phyloP scores from a whole-genome alignment of 805 yeast species.

The Yamadazyma phyllophila region DNA sequence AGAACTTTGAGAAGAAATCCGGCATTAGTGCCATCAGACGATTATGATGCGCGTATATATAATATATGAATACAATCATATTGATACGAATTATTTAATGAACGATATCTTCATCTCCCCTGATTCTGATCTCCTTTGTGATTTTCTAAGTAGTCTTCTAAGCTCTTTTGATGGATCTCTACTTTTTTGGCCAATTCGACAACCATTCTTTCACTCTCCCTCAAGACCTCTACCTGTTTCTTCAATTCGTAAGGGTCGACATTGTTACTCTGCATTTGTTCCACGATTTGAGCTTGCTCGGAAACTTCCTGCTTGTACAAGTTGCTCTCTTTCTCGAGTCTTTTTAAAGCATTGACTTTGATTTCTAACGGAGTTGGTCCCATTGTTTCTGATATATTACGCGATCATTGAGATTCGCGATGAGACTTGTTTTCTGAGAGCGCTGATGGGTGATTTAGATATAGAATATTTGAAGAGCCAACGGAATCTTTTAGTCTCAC shows the following conservation, averaged over 20 bases:
- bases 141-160: conserved; percentile 38
- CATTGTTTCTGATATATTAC: conserved; percentile 34
- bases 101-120: not conserved
- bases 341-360: conserved; percentile 63
- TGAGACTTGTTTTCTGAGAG: conserved; percentile 2
- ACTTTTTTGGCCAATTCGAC: conserved; percentile 23
- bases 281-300: conserved; percentile 52
- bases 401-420: conserved; percentile 1
- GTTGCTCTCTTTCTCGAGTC: conserved; percentile 65
- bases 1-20: conserved; percentile 26
- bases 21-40: conserved; percentile 17
- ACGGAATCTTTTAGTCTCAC: conserved; percentile 6
- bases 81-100: not conserved
- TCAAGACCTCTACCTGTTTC: conserved; percentile 37
- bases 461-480: conserved; percentile 4
- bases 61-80: not conserved
- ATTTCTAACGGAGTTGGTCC: conserved; percentile 71
- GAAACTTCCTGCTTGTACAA: conserved; percentile 58
- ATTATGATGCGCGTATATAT: not conserved
- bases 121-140: conserved; percentile 27
- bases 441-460: not conserved
- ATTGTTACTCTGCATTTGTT: conserved; percentile 41
- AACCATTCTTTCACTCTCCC: conserved; percentile 40
- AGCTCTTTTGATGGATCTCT: conserved; percentile 17
- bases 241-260: conserved; percentile 68